A percentile compares a stretch with the other conserved stretches of the same genome.
phyloP scores from a whole-genome alignment of 2,329 filamentous ascomycete genomes.

The Myriosclerotinia duriaeana region DNA sequence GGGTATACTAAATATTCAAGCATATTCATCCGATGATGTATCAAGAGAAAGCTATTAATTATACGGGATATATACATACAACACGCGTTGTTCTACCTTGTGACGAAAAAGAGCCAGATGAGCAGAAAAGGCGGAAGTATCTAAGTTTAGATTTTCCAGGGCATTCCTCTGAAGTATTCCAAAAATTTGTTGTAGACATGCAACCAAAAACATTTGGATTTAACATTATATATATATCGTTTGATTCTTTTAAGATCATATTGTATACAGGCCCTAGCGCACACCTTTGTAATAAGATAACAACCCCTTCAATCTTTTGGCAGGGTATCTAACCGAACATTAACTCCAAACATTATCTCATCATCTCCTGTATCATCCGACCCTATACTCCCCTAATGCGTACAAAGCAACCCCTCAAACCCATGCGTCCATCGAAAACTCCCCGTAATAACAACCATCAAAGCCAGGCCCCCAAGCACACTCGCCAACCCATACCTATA shows the following conservation, averaged over 20 bases:
- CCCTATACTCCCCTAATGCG: conserved; percentile 29
- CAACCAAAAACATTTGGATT: background rate
- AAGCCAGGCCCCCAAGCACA: conserved; percentile 55
- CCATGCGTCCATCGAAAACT: conserved; percentile 68
- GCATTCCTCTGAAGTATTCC: background rate
- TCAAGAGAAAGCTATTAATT: too few species aligned
- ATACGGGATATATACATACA: too few species aligned
- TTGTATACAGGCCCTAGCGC: background rate
- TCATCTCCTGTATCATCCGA: background rate
- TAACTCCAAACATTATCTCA: background rate
- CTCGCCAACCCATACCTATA: conserved; percentile 69
- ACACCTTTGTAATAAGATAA: background rate
- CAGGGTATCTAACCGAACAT: background rate
- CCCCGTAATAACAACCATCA: conserved; percentile 72
- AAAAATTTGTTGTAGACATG: background rate
- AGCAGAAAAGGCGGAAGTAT: background rate
- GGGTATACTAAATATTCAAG: too few species aligned
- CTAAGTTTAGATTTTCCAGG: background rate
- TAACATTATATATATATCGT: background rate
- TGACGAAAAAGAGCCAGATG: too few species aligned
- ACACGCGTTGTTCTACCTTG: too few species aligned
- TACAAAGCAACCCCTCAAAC: conserved; percentile 44
- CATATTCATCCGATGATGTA: too few species aligned
- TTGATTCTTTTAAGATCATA: background rate
- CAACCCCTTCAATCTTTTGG: background rate